Conservation (phyloP, 805 yeast genomes). For the Sugiyamaella smithiae region DNA sequence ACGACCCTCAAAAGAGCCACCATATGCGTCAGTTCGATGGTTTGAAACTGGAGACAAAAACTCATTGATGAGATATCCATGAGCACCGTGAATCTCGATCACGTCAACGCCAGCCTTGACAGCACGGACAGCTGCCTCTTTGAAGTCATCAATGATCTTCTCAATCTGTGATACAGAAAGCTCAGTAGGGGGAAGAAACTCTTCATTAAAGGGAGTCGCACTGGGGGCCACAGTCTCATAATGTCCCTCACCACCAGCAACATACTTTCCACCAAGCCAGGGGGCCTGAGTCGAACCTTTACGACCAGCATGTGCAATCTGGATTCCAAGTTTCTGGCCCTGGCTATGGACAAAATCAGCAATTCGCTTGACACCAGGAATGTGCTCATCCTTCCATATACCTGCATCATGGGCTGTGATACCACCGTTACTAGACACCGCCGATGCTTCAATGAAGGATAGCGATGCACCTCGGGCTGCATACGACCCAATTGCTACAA, state of each 20-base stretch:
- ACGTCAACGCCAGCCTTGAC: conserved; percentile 57
- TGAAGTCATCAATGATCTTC: conserved; percentile 42
- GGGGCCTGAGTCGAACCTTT: conserved; percentile 40
- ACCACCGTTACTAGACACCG: conserved; percentile 43
- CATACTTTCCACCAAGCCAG: conserved; percentile 24
- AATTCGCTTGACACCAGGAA: conserved; percentile 40
- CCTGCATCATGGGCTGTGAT: conserved; percentile 48
- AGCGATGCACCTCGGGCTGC: conserved; percentile 20
- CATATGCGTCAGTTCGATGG: conserved; percentile 57
- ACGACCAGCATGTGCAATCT: conserved; percentile 56
- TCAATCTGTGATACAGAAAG: conserved; percentile 37
- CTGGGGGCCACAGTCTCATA: conserved; percentile 6
- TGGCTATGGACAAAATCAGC: conserved; percentile 44
- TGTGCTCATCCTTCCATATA: conserved; percentile 50
- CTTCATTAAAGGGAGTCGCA: not conserved
- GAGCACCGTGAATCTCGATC: conserved; percentile 62
- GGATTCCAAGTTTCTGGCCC: conserved; percentile 47
- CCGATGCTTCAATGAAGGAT: conserved; percentile 46
- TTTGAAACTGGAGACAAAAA: conserved; percentile 48
- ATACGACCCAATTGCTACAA: conserved; percentile 48
- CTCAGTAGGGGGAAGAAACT: conserved; percentile 35
- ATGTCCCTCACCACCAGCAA: conserved; percentile 34
- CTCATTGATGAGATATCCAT: conserved; percentile 52
- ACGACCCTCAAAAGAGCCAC: conserved; percentile 60
- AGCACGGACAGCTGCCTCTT: conserved; percentile 48